These are phyloP conservation scores for Pleurotus eryngii DNA, from an alignment of 768 basidiomycete genomes.

Conservation along the genomic window DNA sequence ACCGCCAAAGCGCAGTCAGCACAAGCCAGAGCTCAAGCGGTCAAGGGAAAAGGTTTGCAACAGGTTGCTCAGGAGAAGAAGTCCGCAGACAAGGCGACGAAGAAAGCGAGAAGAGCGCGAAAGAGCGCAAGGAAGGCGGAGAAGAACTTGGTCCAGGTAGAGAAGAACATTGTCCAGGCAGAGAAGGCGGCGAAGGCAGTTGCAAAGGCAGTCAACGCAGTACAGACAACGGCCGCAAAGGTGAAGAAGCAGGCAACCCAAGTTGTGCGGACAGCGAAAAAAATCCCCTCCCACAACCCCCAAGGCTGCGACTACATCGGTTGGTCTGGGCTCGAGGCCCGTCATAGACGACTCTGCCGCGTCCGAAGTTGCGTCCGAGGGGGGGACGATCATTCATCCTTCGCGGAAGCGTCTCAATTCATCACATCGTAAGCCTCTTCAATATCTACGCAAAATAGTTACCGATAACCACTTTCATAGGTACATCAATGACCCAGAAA, in stretches of 20 bases:
- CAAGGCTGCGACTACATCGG: neutral
- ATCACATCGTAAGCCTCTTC: constrained; percentile 54
- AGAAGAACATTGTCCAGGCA: neutral
- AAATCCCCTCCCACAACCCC: too few relatives aligned
- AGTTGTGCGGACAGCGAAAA: neutral
- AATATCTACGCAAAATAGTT: neutral
- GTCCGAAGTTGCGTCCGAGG: constrained; percentile 35
- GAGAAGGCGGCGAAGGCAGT: neutral
- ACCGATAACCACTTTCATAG: constrained; percentile 22
- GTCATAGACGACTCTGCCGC: constrained; percentile 49
- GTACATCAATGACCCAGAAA: constrained; percentile 48
- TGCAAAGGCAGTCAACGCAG: neutral
- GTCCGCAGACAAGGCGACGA: constrained; percentile 12
- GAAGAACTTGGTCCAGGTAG: neutral
- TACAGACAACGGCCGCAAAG: neutral
- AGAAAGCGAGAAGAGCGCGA: constrained; percentile 5
- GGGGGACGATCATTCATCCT: constrained; percentile 35
- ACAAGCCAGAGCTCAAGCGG: neutral
- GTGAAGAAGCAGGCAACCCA: neutral
- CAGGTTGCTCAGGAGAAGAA: neutral
- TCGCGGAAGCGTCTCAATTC: constrained; percentile 56
- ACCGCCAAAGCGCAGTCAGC: constrained; percentile 5
- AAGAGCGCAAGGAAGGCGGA: constrained; percentile 13
- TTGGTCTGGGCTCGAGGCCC: constrained; percentile 33
- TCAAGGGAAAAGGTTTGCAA: neutral